Evolutionary conservation across 1,284 basidiomycete species (phyloP), one percentile per base, ranked within the genome.

Genomic region (Cutaneotrichosporon cutaneum): DNA sequence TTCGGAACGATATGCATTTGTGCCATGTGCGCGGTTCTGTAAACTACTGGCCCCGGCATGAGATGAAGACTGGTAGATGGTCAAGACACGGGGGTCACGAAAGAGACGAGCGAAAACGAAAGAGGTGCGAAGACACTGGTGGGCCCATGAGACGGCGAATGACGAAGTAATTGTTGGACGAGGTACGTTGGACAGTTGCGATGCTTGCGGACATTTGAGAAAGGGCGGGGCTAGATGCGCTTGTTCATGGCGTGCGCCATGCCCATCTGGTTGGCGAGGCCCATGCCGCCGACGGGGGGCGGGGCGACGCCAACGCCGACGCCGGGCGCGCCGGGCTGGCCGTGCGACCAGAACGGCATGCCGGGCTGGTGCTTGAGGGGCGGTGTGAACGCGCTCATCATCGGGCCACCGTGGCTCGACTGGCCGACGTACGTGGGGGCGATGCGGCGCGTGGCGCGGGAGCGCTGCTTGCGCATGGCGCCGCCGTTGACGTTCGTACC

Each of bases 371-470:
- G 33, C 52, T 39, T 36, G 35, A 26, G 52, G 11, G 45, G 32
- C 30, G 14, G 24, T 18, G 27, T 39, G 48, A 77, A 77, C 0
- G 69, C 70, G 35, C 73, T 73, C 61, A 68, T 67, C 54, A 75
- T 68, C 4, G 76, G 76, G 11, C 72, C 75, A 9, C 72, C 75
- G 10, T 76, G 68, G 30, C 76, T 75, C 10, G 75, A 59, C 64
- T 73, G 68, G 21, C 77, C 77, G 16, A 78, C 68, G 56, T 77
- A 74, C 13, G 75, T 76, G 3, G 77, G 77, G 70, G 76, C 77
- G 69, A 78, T 78, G 52, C 77, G 64, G 44, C 77, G 64, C 39
- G 18, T 18, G 18, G 16, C 18, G 48, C 77, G 68, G 3, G 75
- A 74, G 27, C 77, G 62, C 36, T 66, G 65, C 59, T 77, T 78